Evolutionary conservation across 179 eudicot species (phyloP).

Genomic region (Camellia oleifera): DNA sequence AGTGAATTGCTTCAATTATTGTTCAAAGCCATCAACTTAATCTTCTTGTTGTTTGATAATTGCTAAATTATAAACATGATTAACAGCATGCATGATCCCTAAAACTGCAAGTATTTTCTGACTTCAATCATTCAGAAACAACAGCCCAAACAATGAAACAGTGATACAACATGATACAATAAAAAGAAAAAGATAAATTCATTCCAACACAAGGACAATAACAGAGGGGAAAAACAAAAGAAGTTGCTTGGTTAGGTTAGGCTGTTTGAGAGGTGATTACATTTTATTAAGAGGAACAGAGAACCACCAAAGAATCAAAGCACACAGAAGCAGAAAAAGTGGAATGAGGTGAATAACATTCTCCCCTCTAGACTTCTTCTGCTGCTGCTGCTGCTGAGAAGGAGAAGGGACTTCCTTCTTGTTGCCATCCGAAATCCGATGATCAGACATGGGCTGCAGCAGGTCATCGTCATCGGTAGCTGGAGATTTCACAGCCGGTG

Average conservation of each 20-base stretch:
- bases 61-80: too few relatives aligned
- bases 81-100: too few relatives aligned
- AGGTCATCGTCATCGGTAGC: constrained; percentile 8
- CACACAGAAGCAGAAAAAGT: constrained; percentile 47
- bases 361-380: constrained; percentile 26
- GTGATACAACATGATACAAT: background rate
- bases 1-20: too few relatives aligned
- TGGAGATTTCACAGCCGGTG: constrained; percentile 26
- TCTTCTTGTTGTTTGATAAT: too few relatives aligned
- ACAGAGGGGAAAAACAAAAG: background rate
- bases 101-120: background rate
- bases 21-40: too few relatives aligned
- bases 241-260: background rate
- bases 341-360: constrained; percentile 55
- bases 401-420: constrained; percentile 37
- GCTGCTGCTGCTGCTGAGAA: background rate
- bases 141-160: background rate
- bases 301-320: constrained; percentile 57
- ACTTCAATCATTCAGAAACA: background rate
- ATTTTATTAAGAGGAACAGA: constrained; percentile 18
- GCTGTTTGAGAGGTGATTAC: background rate
- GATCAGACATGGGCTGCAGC: constrained; percentile 21
- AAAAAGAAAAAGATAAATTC: background rate
- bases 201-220: background rate
- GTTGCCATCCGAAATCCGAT: constrained; percentile 25